These are phyloP conservation scores for Wickerhamomyces ciferrii DNA, from an alignment of 805 yeast species.

Conservation along the genomic window DNA sequence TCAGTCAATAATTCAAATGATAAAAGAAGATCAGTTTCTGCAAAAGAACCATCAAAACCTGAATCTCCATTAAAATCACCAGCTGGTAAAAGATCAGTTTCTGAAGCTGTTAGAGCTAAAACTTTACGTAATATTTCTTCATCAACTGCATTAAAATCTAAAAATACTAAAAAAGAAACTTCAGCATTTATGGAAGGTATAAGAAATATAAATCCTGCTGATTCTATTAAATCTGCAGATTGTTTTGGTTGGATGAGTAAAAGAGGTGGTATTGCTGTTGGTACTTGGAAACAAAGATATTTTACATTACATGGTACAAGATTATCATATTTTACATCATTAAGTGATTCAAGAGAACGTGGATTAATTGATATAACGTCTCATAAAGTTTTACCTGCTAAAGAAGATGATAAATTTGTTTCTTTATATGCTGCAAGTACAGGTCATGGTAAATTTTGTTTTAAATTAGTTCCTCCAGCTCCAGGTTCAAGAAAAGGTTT, in stretches of 20 bases:
- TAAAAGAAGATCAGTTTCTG: constrained; percentile 47
- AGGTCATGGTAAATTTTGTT: constrained; percentile 90
- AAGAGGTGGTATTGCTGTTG: constrained; percentile 76
- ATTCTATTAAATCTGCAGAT: constrained; percentile 70
- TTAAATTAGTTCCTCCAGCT: constrained; percentile 92
- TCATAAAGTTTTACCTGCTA: constrained; percentile 81
- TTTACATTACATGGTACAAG: constrained; percentile 91
- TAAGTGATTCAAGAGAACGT: constrained; percentile 77
- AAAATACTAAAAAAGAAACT: constrained; percentile 55
- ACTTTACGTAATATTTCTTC: constrained; percentile 49
- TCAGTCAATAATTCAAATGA: constrained; percentile 8
- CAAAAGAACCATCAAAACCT: constrained; percentile 30
- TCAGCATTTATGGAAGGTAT: constrained; percentile 89
- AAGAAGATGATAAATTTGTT: constrained; percentile 78
- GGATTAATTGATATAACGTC: constrained; percentile 96
- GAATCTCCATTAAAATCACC: constrained; percentile 19
- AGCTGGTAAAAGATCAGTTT: constrained; percentile 34
- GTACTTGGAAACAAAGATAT: constrained; percentile 85
- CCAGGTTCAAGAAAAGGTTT: constrained; percentile 95
- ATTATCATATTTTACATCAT: constrained; percentile 75
- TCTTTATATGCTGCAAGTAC: constrained; percentile 90
- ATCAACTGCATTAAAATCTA: constrained; percentile 29
- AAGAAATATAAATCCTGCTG: constrained; percentile 64
- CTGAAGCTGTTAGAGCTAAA: constrained; percentile 47
- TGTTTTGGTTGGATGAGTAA: constrained; percentile 96